Base-by-base conservation (phyloP, 2,329 filamentous ascomycete genomes). In the Lecanicillium sp. region DNA sequence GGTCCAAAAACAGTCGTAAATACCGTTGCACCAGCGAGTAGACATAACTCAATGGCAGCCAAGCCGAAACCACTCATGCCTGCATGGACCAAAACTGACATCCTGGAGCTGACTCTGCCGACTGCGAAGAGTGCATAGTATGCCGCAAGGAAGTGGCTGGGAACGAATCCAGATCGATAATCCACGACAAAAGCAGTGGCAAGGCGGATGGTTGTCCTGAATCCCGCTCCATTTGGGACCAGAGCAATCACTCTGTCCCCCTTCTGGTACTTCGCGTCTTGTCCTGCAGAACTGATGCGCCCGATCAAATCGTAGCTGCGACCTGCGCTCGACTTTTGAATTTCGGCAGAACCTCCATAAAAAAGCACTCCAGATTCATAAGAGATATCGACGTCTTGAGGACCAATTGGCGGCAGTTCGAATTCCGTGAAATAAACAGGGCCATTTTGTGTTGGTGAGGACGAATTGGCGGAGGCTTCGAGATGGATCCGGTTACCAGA, bases 231-330 rank as follows among this genome's bases (percentile, higher is more conserved):
- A 5, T 58, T 50, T 1, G 55, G 53, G 10, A 64, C 55, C 24
- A 73, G 52, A 5, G 69, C 70, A 3, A 65, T 58, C 5, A 80
- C 76, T 2, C 59, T 56, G 30, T 74, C 67, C 3, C 69, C 70
- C 3, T 58, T 44, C 2, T 52, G 45, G 17, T 75, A 56, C 3
- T 56, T 53, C 4, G 68, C 64, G 6, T 60, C 43, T 3, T 55
- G 33, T 3, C 72, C 72, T 3, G 64, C 51, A 11, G 60, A 57
- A 9, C 57, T 53, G 11, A 75, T 59, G 12, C 51, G 48, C 0
- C 73, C 73, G 20, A 58, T 52, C 0, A 73, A 52, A 47, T 79
- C 77, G 19, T 42, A 30, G 17, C 38, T 42, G 23, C 40, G 45
- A 15, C 38, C 40, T 15, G 15, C 20, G 27, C 7, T 11, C 15